Evolutionary conservation across 129 eudicot genomes (phyloP), one percentile per base, ranked within the genome.

Genomic region (Artemisia annua): DNA sequence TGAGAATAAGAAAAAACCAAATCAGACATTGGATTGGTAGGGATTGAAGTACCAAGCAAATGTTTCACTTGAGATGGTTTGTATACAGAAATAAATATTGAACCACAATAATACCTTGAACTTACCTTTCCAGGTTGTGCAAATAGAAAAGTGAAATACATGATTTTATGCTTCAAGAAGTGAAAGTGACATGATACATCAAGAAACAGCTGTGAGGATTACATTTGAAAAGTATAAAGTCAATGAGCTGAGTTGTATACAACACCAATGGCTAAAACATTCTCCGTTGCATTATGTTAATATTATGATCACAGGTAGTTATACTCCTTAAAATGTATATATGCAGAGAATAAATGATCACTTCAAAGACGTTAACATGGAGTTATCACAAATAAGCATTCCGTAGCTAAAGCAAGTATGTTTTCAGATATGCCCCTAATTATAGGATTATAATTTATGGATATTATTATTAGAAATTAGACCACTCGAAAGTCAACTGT

Each of bases 121-220:
- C 18, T 54, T 54, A n/a, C 18, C 30, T 18, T 5, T 56, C 30
- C 14, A 18, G 22, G 62, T 56, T 56, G 30, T 9, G 28, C 62
- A 18, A 56, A 19, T 20, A 17, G 12, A 17, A 8, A 55, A 55
- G 30, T 20, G 22, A 24, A 56, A 56, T 56, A 3, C 35, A 58
- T 58, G 35, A 20, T n/a, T n/a, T n/a, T n/a, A n/a, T n/a, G n/a
- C n/a, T n/a, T n/a, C n/a, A n/a, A n/a, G n/a, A n/a, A n/a, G n/a
- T n/a, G n/a, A 19, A 63, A 12, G 24, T 32, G 68, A 32, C 68
- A 60, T 60, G 66, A 28, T 60, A 60, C 30, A 60, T 63, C 12
- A 35, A 10, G 13, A 14, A 14, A 50, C 22, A n/a, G 22, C n/a
- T 35, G 22, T 63, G 50, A 10, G 49, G 9, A 35, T 63, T 15